A percentile compares a stretch with the other conserved stretches of the same genome.
phyloP scores from a whole-genome alignment of 371 early-diverging fungal species.

The Cokeromyces recurvatus region DNA sequence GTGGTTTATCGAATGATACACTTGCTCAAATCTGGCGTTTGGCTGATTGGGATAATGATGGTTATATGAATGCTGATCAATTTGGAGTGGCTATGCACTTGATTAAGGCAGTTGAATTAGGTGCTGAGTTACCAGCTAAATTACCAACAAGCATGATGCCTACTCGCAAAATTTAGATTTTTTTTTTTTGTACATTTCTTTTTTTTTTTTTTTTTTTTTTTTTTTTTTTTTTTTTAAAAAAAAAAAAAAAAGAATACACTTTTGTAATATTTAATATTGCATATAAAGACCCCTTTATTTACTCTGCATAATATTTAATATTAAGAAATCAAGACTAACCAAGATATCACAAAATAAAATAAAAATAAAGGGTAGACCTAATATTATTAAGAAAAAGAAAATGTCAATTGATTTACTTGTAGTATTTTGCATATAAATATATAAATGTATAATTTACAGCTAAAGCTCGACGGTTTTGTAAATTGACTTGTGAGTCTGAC shows the following conservation, averaged over 20 bases:
- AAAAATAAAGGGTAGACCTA: slow-evolving; percentile 81
- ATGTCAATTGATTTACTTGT: neutral
- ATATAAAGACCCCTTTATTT: too few relatives aligned
- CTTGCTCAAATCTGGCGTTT: slow-evolving; percentile 66
- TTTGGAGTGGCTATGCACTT: slow-evolving; percentile 66
- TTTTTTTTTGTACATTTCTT: neutral
- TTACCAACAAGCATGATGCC: slow-evolving; percentile 37
- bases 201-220: neutral
- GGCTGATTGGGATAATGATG: slow-evolving; percentile 68
- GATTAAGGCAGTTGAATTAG: slow-evolving; percentile 41
- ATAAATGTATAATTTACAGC: too few relatives aligned
- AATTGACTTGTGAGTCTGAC: slow-evolving; percentile 60
- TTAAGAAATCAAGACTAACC: slow-evolving; percentile 80
- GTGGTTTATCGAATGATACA: slow-evolving; percentile 45
- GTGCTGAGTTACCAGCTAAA: slow-evolving; percentile 46
- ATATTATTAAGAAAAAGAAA: neutral
- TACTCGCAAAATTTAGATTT: slow-evolving; percentile 16
- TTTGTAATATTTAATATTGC: too few relatives aligned
- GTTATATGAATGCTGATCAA: slow-evolving; percentile 63
- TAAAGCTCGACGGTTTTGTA: slow-evolving; percentile 75
- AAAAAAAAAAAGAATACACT: too few relatives aligned
- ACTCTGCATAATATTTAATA: too few relatives aligned
- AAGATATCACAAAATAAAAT: slow-evolving; percentile 89
- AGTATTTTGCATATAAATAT: neutral
- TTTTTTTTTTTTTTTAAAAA: too few relatives aligned